A percentile compares a stretch with the other conserved stretches of the same genome.
These are phyloP conservation scores for Porphyrellus cyaneotinctus DNA, from an alignment of 768 basidiomycete genomes.

Conservation along the genomic window DNA sequence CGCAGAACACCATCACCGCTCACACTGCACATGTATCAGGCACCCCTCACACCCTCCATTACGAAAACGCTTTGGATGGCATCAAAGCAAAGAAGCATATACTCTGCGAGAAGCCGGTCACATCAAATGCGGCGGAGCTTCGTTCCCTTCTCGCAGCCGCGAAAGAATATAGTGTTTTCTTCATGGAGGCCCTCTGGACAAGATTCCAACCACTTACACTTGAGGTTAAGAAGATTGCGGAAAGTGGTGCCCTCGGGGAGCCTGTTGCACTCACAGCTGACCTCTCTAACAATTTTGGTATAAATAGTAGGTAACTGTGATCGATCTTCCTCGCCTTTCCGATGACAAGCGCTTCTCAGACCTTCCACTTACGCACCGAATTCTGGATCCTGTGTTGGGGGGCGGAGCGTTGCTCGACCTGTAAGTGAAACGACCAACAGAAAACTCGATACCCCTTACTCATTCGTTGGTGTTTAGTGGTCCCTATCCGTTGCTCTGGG, in stretches of 20 bases:
- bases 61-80: conserved; percentile 69
- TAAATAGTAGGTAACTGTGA: conserved; percentile 45
- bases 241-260: conserved; percentile 59
- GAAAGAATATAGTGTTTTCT: conserved; percentile 74
- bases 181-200: conserved; percentile 94
- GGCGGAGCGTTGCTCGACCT: conserved; percentile 84
- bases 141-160: conserved; percentile 70
- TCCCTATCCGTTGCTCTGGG: conserved; percentile 81
- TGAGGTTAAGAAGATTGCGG: conserved; percentile 61
- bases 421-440: conserved; percentile 41
- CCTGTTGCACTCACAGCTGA: conserved; percentile 72
- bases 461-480: conserved; percentile 43
- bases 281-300: conserved; percentile 64
- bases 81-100: conserved; percentile 81
- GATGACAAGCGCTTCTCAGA: conserved; percentile 36
- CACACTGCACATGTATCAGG: conserved; percentile 38
- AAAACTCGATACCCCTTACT: conserved; percentile 1
- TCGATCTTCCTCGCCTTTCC: not conserved
- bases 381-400: conserved; percentile 74
- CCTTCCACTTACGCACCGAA: conserved; percentile 64
- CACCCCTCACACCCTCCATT: conserved; percentile 84
- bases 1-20: not conserved
- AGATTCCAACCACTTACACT: conserved; percentile 68
- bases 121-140: conserved; percentile 70
- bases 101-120: conserved; percentile 87